phyloP scores from a whole-genome alignment of 805 yeast species.

The Kodamaea jinghongensis region DNA sequence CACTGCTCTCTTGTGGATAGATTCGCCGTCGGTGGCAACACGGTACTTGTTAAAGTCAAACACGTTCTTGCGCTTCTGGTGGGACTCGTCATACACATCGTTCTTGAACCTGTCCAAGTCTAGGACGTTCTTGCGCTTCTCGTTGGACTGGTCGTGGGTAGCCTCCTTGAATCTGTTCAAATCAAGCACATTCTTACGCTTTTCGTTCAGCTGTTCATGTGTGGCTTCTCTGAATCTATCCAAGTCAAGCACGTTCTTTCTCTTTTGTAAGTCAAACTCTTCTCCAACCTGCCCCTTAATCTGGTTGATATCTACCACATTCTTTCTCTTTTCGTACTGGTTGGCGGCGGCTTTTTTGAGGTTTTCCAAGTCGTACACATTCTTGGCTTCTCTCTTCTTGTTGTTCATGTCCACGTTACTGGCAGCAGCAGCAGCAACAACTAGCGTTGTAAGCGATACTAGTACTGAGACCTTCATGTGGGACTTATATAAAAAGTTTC shows the following conservation, averaged over 20 bases:
- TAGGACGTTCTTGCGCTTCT: constrained; percentile 10
- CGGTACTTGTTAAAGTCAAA: background rate
- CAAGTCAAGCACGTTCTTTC: constrained; percentile 11
- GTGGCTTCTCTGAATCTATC: constrained; percentile 1
- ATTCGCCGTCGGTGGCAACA: background rate
- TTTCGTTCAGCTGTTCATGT: background rate
- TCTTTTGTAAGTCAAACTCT: too few species aligned
- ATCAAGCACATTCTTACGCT: constrained; percentile 8
- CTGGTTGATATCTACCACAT: constrained; percentile 5
- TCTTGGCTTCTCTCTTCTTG: constrained; percentile 14
- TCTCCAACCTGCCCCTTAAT: constrained; percentile 3
- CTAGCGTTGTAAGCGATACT: constrained; percentile 2
- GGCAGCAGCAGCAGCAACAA: constrained; percentile 8
- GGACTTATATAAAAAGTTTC: too few species aligned
- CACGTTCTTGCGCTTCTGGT: constrained; percentile 7
- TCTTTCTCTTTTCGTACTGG: constrained; percentile 4
- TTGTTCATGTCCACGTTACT: constrained; percentile 7
- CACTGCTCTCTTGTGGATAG: background rate
- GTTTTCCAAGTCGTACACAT: constrained; percentile 6
- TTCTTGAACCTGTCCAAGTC: constrained; percentile 7
- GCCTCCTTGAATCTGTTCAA: constrained; percentile 6
- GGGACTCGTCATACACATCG: background rate
- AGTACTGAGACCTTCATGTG: constrained; percentile 8
- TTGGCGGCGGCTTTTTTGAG: background rate
- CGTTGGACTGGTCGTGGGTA: background rate